Percentiles rank a stretch among this genome's conserved stretches.
These are phyloP conservation scores for Microdochium bolleyi DNA, from an alignment of 2,329 filamentous ascomycete genomes.

Conservation along the genomic window DNA sequence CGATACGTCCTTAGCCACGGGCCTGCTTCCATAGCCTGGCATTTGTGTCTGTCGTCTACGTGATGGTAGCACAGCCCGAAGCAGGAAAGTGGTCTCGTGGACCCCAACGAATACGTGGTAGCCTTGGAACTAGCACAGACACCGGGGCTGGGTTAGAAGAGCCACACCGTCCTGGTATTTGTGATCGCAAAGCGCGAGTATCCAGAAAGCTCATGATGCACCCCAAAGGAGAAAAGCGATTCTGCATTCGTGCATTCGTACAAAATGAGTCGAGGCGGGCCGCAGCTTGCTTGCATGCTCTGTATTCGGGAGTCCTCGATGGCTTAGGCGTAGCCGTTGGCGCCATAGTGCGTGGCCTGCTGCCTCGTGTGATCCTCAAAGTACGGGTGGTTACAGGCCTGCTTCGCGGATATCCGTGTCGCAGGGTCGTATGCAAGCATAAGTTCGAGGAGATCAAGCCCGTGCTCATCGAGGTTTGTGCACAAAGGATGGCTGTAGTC, in stretches of 20 bases:
- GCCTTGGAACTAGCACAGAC: too few species aligned
- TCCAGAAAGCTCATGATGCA: background rate
- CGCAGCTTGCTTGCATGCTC: background rate
- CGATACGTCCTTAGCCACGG: background rate
- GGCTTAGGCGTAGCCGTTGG: slow-evolving; percentile 13
- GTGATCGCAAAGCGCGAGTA: background rate
- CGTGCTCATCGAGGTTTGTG: slow-evolving; percentile 62
- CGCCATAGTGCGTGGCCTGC: slow-evolving; percentile 6
- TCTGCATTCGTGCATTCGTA: background rate
- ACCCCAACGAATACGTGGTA: too few species aligned
- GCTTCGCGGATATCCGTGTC: slow-evolving; percentile 81
- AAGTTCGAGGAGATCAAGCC: slow-evolving; percentile 58
- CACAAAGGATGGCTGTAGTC: slow-evolving; percentile 60
- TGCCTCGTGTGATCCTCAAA: slow-evolving; percentile 41
- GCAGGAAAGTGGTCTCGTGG: too few species aligned
- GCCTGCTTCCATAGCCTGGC: background rate
- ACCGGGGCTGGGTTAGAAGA: too few species aligned
- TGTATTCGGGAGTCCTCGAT: background rate
- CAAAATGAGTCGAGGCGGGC: background rate
- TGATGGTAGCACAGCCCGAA: too few species aligned
- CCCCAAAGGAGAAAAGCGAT: background rate
- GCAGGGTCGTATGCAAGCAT: slow-evolving; percentile 85
- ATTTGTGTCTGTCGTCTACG: too few species aligned
- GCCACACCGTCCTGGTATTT: too few species aligned
- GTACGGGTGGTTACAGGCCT: slow-evolving; percentile 77